Evolutionary conservation across 2,329 filamentous ascomycete genomes (phyloP), one percentile per base, ranked within the genome.

Genomic region (Sporothrix euskadiensis): DNA sequence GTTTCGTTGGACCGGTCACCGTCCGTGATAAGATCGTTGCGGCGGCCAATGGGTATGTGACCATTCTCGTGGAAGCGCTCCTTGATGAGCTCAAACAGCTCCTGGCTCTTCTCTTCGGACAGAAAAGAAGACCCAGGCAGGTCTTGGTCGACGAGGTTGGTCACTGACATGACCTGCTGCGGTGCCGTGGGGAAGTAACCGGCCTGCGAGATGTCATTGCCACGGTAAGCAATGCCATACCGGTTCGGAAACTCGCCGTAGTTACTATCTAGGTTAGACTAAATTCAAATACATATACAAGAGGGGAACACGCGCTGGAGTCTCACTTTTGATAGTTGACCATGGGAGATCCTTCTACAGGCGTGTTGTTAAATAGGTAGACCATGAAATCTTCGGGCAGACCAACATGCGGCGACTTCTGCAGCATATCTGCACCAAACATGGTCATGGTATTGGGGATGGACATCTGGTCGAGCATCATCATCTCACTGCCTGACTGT

Each of bases 141-240:
- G 71, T 90, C 92, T 32, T 93, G 91, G 79, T 97, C 94, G 35
- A 97, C 86, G 54, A 97, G 87, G 78, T 92, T 97, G 73, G 91
- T 95, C 66, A 97, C 92, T 22, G 93, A 92, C 94, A 97, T 97
- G 49, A 94, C 90, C 78, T 97, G 92, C 77, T 93, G 90, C 3
- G 89, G 87, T 72, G 86, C 84, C 14, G 85, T 82, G 47, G 88
- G 88, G 76, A 89, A 89, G 75, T 88, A 89, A 19, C 87, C 87
- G 61, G 87, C 79, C 49, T 84, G 81, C 44, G 82, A 80, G 52
- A 84, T 82, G 57, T 88, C 85, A 41, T 81, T 82, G 6, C 83
- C 82, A 59, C 86, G 83, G 75, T 88, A 88, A 3, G 87, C 83
- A 70, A 84, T 79, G 73, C 80, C 83, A 76, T 87, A 87, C 65